A percentile compares a stretch with the other conserved stretches of the same genome.
Evolutionary conservation across 805 yeast species (phyloP).

Genomic region (Sugiyamaella boreocaroliniensis): DNA sequence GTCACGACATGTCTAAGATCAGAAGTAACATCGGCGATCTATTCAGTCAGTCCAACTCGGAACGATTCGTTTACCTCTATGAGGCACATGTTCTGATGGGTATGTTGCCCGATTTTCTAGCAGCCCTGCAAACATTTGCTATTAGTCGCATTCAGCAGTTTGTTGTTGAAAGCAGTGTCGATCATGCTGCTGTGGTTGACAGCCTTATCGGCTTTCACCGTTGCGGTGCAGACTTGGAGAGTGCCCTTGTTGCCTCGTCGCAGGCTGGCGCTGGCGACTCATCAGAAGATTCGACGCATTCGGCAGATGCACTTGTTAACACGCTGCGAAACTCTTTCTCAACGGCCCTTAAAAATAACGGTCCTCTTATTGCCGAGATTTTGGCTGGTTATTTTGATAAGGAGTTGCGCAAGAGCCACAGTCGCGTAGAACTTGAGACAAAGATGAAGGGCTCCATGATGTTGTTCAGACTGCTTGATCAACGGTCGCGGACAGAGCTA

Average conservation of each 20-base stretch:
- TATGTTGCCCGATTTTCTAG: neutral
- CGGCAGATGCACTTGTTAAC: neutral
- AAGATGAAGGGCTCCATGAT: neutral
- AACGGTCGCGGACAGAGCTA: slow-evolving; percentile 62
- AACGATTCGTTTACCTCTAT: too few species aligned
- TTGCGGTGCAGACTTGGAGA: neutral
- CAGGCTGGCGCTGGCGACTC: too few species aligned
- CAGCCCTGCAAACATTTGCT: neutral
- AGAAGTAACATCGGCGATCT: too few species aligned
- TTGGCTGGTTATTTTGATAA: slow-evolving; percentile 28
- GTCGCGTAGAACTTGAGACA: neutral
- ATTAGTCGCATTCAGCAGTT: neutral
- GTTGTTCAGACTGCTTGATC: neutral
- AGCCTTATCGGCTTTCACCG: neutral
- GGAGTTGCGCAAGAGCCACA: neutral
- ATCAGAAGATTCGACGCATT: neutral
- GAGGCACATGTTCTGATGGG: too few species aligned
- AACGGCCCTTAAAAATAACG: neutral
- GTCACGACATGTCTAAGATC: too few species aligned
- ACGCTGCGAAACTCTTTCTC: neutral
- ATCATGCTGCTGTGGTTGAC: neutral
- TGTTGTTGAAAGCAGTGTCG: neutral
- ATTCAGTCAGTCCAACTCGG: too few species aligned
- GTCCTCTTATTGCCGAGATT: slow-evolving; percentile 18
- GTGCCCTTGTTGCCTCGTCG: too few species aligned